A percentile compares a stretch with the other conserved stretches of the same genome.
Evolutionary conservation across 2,329 filamentous ascomycete species (phyloP).

Genomic region (Monosporascus sp.): DNA sequence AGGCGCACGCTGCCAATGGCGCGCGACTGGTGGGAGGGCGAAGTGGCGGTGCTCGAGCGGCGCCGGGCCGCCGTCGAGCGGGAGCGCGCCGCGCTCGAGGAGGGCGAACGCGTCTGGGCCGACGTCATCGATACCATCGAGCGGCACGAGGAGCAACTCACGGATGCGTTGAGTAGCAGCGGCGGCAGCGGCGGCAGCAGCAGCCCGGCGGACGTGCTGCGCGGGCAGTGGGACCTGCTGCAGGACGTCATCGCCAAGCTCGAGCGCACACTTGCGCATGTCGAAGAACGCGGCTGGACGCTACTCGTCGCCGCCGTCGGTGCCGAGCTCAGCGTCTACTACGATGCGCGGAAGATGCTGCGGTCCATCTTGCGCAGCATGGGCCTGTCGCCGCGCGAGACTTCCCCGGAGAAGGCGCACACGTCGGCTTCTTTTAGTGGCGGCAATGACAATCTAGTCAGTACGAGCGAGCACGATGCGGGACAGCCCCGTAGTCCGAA

Average conservation of each 20-base stretch:
- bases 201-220: slow-evolving; percentile 33
- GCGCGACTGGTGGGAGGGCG: slow-evolving; percentile 62
- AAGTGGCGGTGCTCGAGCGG: slow-evolving; percentile 50
- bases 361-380: slow-evolving; percentile 23
- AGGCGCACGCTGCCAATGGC: slow-evolving; percentile 67
- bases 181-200: slow-evolving; percentile 7
- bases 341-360: slow-evolving; percentile 55
- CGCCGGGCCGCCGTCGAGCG: slow-evolving; percentile 51
- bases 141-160: slow-evolving; percentile 51
- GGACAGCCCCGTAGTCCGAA: background rate
- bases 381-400: slow-evolving; percentile 6
- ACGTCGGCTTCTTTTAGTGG: background rate
- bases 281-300: slow-evolving; percentile 63
- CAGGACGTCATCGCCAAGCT: slow-evolving; percentile 49
- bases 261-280: slow-evolving; percentile 45
- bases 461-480: slow-evolving; percentile 5
- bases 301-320: slow-evolving; percentile 70
- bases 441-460: slow-evolving; percentile 9
- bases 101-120: slow-evolving; percentile 63
- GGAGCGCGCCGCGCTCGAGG: slow-evolving; percentile 60
- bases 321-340: slow-evolving; percentile 65
- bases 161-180: slow-evolving; percentile 11
- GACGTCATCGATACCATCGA: slow-evolving; percentile 53
- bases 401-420: background rate
- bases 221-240: slow-evolving; percentile 50